Percentiles rank a stretch among this genome's conserved stretches.
Evolutionary conservation across 495 filamentous ascomycete species (phyloP).

Genomic region (Staphylotrichum longicolle): DNA sequence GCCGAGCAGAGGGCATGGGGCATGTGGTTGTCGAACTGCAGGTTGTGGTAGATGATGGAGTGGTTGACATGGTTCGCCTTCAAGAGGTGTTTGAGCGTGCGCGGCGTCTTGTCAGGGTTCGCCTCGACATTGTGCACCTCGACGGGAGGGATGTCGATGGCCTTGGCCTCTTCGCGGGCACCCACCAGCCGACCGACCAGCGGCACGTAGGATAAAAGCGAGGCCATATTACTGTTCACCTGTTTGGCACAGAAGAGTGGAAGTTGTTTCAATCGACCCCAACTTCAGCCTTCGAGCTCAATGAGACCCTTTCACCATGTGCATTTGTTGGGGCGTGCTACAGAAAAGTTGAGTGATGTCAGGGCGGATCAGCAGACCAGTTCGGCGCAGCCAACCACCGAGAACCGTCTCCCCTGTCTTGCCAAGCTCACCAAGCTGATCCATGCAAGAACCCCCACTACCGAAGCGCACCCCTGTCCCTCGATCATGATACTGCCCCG

Average conservation of each 20-base stretch:
- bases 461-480: not conserved
- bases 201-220: constrained; percentile 50
- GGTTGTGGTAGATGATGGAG: constrained; percentile 73
- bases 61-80: constrained; percentile 89
- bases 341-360: constrained; percentile 21
- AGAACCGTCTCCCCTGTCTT: constrained; percentile 8
- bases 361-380: constrained; percentile 9
- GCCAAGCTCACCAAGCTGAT: not conserved
- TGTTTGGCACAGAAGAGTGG: not conserved
- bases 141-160: constrained; percentile 66
- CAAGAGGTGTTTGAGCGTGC: constrained; percentile 85
- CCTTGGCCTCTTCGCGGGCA: constrained; percentile 25
- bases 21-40: constrained; percentile 82
- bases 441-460: not conserved
- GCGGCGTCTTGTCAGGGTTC: constrained; percentile 68
- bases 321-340: constrained; percentile 14
- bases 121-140: constrained; percentile 76
- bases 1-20: constrained; percentile 82
- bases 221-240: constrained; percentile 32
- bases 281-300: no score
- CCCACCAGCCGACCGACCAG: constrained; percentile 45
- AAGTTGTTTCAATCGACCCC: not conserved
- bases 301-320: not conserved
- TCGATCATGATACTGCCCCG: constrained; percentile 12
- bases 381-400: not conserved